Percentiles rank a stretch among this genome's conserved stretches.
These are phyloP conservation scores for Xylaria arbuscula DNA, from an alignment of 2,329 filamentous ascomycete genomes.

Conservation along the genomic window DNA sequence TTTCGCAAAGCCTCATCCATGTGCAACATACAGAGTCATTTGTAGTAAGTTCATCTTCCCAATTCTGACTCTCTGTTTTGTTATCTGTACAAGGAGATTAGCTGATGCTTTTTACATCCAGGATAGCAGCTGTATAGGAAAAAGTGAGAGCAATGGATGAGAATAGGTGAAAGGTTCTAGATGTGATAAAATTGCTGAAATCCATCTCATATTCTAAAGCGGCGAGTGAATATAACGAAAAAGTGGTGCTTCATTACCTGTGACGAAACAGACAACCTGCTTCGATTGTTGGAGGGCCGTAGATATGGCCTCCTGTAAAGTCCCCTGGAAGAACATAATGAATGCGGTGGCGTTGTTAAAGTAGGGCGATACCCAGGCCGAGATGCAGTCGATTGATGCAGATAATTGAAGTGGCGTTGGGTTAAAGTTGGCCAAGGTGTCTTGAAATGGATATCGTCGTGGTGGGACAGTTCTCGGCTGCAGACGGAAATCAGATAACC, in stretches of 20 bases:
- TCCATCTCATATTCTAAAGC: background rate
- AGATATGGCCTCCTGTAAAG: conserved; percentile 82
- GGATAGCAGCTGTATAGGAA: too few species aligned
- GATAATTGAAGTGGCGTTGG: background rate
- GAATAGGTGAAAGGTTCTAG: too few species aligned
- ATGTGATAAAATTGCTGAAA: background rate
- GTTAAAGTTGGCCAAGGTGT: conserved; percentile 17
- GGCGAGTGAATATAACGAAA: background rate
- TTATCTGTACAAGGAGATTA: conserved; percentile 65
- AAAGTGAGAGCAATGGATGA: background rate
- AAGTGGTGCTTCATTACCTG: conserved; percentile 62
- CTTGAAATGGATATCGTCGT: conserved; percentile 2
- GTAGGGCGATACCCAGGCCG: background rate
- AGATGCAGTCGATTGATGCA: background rate
- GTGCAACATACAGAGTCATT: conserved; percentile 62
- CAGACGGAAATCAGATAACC: background rate
- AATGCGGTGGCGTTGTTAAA: background rate
- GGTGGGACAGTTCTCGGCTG: background rate
- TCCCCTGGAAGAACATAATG: conserved; percentile 83
- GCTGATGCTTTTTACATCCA: background rate
- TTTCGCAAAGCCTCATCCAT: background rate
- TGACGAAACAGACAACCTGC: conserved; percentile 85
- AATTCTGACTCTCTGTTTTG: conserved; percentile 73
- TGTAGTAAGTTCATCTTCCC: conserved; percentile 76
- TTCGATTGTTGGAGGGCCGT: conserved; percentile 79